Base-by-base conservation (phyloP, 371 early-diverging fungal genomes). In the Choanephora cucurbitarum region DNA sequence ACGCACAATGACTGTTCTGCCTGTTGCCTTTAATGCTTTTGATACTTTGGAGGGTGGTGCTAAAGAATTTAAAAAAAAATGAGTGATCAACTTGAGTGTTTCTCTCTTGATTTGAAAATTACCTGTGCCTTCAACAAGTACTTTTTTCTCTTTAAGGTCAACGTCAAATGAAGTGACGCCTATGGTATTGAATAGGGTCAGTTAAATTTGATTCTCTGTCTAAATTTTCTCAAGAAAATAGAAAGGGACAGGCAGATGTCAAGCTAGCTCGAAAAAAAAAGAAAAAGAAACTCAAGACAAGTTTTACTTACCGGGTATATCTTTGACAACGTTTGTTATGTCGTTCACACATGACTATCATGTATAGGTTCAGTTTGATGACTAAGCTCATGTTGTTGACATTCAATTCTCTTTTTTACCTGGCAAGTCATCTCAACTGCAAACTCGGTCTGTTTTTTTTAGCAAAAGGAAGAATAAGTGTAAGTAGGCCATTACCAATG, bases 1-100 rank as follows among this genome's bases (percentile, higher is more conserved):
- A 47, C 91, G 87, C 1, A 92, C 82, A 50, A 91, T 83, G 0
- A 86, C 89, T 0, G 81, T 80, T 49, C 87, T 81, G 1, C 92
- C 92, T 6, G 88, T 84, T 8, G 73, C 70, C 57, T 86, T 86
- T 39, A 91, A 64, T 24, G 79, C 71, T 6, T 72, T 70, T 10
- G 84, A 79, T 14, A 91, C 42, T 7, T 47, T n/a, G 0, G 91
- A 89, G 31, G 92, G 92, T 5, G 86, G 76, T 10, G 81, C 89
- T 88, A 49, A 3, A 48, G 21, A 32, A 21, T n/a, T n/a, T n/a
- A n/a, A n/a, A n/a, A n/a, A n/a, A n/a, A n/a, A n/a, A n/a, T n/a
- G n/a, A n/a, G n/a, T n/a, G n/a, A n/a, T n/a, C n/a, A n/a, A n/a
- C n/a, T n/a, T n/a, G n/a, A n/a, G n/a, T n/a, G n/a, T n/a, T 31